These are phyloP conservation scores for Boechera retrofracta DNA, from an alignment of 345 rosid genomes.

Conservation along the genomic window DNA sequence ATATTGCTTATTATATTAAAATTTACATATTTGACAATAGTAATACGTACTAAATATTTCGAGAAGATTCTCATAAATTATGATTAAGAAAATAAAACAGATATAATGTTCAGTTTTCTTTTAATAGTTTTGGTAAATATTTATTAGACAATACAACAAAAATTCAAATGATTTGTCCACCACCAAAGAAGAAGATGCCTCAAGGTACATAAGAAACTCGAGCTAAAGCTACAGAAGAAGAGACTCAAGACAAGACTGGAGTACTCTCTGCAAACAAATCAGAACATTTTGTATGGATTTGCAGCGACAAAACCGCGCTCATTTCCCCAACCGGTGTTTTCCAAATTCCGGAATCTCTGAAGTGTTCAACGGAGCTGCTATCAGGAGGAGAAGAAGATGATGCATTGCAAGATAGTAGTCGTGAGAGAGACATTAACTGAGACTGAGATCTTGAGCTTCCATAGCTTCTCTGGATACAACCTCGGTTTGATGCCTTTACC, in stretches of 20 bases:
- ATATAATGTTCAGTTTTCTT: conserved; percentile 1
- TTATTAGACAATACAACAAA: conserved; percentile 37
- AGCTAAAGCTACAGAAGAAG: conserved; percentile 27
- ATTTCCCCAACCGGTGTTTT: conserved; percentile 54
- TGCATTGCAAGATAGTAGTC: conserved; percentile 40
- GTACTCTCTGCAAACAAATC: conserved; percentile 43
- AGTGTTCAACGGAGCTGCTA: conserved; percentile 25
- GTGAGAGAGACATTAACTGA: conserved; percentile 55
- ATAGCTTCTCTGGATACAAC: conserved; percentile 41
- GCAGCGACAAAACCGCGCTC: conserved; percentile 64
- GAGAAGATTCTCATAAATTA: conserved; percentile 19
- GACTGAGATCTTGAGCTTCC: conserved; percentile 51
- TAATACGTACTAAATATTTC: not conserved
- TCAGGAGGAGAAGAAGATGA: conserved; percentile 29
- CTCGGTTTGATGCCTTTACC: conserved; percentile 25
- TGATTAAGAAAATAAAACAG: not conserved
- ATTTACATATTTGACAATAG: not conserved
- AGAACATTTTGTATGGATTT: conserved; percentile 40
- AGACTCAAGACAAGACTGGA: conserved; percentile 22
- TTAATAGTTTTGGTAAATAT: conserved; percentile 5
- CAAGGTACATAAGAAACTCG: conserved; percentile 10
- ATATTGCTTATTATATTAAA: not conserved
- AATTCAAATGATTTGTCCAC: conserved; percentile 25
- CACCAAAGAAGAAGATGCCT: conserved; percentile 13
- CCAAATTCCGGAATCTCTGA: conserved; percentile 43